Percentiles rank a stretch among this genome's conserved stretches.
phyloP scores from a whole-genome alignment of 257 asterid species.

The Mentha longifolia region DNA sequence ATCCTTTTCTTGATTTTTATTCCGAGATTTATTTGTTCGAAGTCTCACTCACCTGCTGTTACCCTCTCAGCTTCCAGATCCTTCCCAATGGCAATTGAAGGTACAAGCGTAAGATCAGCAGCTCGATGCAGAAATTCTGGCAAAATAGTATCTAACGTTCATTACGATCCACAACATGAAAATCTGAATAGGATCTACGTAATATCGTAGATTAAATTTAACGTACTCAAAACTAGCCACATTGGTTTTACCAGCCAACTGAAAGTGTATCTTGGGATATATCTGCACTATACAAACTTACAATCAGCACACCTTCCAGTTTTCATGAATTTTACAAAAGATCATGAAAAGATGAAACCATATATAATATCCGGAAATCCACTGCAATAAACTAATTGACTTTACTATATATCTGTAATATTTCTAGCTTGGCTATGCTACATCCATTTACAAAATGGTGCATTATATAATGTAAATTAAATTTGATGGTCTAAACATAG shows the following conservation, averaged over 20 bases:
- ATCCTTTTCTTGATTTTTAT: no score
- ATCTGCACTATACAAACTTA: slow-evolving; percentile 59
- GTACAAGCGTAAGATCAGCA: slow-evolving; percentile 96
- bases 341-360: background rate
- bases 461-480: no score
- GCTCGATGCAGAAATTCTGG: slow-evolving; percentile 97
- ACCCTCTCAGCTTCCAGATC: slow-evolving; percentile 88
- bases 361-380: background rate
- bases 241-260: slow-evolving; percentile 98
- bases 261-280: slow-evolving; percentile 95
- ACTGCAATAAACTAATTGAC: background rate
- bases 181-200: background rate
- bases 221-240: slow-evolving; percentile 89
- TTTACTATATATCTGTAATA: background rate
- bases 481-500: background rate
- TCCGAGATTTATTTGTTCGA: slow-evolving; percentile 7
- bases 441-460: background rate
- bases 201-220: slow-evolving; percentile 20
- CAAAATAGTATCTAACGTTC: slow-evolving; percentile 28
- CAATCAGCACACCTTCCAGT: slow-evolving; percentile 38
- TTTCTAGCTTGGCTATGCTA: background rate
- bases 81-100: slow-evolving; percentile 91
- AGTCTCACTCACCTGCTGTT: slow-evolving; percentile 70
- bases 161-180: slow-evolving; percentile 29
- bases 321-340: background rate